Evolutionary conservation across 2,329 filamentous ascomycete genomes (phyloP).

Genomic region (Rachicladosporium sp.): DNA sequence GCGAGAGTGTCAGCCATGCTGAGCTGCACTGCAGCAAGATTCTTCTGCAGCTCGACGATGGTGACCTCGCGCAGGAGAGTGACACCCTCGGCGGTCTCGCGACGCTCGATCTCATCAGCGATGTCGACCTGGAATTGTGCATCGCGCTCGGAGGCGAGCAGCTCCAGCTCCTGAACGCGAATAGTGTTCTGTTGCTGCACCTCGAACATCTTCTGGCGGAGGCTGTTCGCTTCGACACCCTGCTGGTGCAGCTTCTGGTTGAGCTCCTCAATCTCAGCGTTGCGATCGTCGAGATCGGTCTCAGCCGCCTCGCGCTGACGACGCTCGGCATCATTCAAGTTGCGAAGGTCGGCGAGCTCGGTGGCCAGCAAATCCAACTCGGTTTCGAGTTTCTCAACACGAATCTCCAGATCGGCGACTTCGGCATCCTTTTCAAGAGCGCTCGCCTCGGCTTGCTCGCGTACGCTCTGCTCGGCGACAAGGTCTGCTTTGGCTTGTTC

Average conservation of each 20-base stretch:
- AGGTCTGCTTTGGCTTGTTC: conserved; percentile 23
- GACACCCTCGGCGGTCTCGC: conserved; percentile 26
- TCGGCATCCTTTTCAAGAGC: conserved; percentile 25
- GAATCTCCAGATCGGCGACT: conserved; percentile 27
- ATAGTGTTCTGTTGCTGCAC: conserved; percentile 31
- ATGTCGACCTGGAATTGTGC: conserved; percentile 28
- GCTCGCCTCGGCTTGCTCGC: conserved; percentile 25
- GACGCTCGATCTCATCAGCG: conserved; percentile 25
- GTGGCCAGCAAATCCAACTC: conserved; percentile 16
- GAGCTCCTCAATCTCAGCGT: conserved; percentile 29
- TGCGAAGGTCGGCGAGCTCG: conserved; percentile 26
- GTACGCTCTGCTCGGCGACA: conserved; percentile 19
- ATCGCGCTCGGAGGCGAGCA: conserved; percentile 26
- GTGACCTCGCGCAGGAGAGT: conserved; percentile 22
- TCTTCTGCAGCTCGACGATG: conserved; percentile 24
- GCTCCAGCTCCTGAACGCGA: conserved; percentile 26
- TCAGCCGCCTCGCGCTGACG: conserved; percentile 33
- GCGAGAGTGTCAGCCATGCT: conserved; percentile 16
- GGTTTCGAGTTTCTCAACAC: conserved; percentile 22
- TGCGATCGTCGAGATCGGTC: conserved; percentile 29
- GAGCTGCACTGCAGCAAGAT: conserved; percentile 22
- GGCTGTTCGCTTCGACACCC: conserved; percentile 36
- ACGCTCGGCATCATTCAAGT: conserved; percentile 28
- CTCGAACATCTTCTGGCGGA: conserved; percentile 36
- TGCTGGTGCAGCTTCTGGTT: conserved; percentile 27